Conservation (phyloP, 257 asterid species). For the Nyctanthes arbortristis region DNA sequence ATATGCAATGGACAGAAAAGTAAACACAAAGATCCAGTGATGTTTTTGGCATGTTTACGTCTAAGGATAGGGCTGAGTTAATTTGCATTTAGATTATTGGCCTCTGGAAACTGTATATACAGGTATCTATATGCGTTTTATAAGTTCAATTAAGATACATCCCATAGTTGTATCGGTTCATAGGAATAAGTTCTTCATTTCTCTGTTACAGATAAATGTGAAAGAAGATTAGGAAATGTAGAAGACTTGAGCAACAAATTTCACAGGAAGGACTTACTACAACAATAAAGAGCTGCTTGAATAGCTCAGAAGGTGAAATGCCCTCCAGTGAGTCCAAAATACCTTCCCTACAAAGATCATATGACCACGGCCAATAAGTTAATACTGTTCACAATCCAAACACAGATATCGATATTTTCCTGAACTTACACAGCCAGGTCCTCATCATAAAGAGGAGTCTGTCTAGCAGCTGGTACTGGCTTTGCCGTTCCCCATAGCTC, state of each 20-base stretch:
- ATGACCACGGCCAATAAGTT: constrained; percentile 19
- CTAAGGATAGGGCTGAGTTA: background rate
- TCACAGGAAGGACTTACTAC: constrained; percentile 57
- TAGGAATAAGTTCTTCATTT: background rate
- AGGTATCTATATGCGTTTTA: background rate
- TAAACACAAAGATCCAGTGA: background rate
- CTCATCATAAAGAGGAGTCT: constrained; percentile 93
- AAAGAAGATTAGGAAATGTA: background rate
- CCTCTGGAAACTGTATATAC: background rate
- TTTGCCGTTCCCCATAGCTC: constrained; percentile 98
- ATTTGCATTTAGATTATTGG: background rate
- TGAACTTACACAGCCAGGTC: constrained; percentile 94
- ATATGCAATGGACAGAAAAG: background rate
- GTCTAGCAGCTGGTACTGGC: constrained; percentile 89
- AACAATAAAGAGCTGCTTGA: constrained; percentile 80
- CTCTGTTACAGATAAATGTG: constrained; percentile 10
- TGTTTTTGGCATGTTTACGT: background rate
- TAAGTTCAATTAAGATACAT: background rate
- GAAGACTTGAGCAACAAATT: background rate
- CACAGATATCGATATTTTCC: constrained; percentile 3
- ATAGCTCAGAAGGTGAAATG: constrained; percentile 74
- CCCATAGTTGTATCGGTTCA: constrained; percentile 6
- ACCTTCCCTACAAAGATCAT: constrained; percentile 68
- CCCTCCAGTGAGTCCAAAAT: constrained; percentile 69
- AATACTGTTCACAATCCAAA: constrained; percentile 6